These are phyloP conservation scores for Phytophthora pluvialis DNA, from an alignment of 352 stramenopile genomes.

Conservation along the genomic window DNA sequence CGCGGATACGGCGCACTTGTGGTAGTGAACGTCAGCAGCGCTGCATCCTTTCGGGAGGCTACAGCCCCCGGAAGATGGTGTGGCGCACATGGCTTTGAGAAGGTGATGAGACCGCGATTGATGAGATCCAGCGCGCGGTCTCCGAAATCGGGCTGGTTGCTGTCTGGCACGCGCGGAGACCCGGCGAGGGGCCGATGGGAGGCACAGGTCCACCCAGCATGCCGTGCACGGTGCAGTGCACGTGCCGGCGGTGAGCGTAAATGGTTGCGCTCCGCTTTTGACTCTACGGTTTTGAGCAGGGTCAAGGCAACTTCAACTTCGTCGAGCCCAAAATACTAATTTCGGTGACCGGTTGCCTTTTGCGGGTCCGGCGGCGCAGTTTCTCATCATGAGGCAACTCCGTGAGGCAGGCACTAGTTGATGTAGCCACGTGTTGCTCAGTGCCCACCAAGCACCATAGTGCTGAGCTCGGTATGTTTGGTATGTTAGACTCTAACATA, in stretches of 20 bases:
- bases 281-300: not conserved
- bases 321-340: not conserved
- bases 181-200: slow-evolving; percentile 16
- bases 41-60: slow-evolving; percentile 13
- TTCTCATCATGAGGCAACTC: not conserved
- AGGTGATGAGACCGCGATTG: not conserved
- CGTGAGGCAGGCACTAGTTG: too few species aligned
- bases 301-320: slow-evolving; percentile 25
- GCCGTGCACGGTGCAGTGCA: not conserved
- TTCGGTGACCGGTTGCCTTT: not conserved
- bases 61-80: slow-evolving; percentile 1
- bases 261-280: too few species aligned
- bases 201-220: slow-evolving; percentile 9
- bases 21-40: slow-evolving; percentile 14
- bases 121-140: too few species aligned
- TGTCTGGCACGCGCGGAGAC: slow-evolving; percentile 9
- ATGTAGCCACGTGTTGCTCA: slow-evolving; percentile 8
- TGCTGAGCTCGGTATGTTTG: too few species aligned
- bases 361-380: not conserved
- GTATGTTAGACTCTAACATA: too few species aligned
- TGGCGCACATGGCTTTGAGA: slow-evolving; percentile 7
- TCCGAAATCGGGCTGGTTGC: slow-evolving; percentile 8
- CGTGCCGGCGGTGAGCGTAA: too few species aligned
- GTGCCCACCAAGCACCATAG: slow-evolving; percentile 8
- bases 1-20: slow-evolving; percentile 20